These are phyloP conservation scores for Coemansia sp. DNA, from an alignment of 192 early-diverging fungal species.

Conservation along the genomic window DNA sequence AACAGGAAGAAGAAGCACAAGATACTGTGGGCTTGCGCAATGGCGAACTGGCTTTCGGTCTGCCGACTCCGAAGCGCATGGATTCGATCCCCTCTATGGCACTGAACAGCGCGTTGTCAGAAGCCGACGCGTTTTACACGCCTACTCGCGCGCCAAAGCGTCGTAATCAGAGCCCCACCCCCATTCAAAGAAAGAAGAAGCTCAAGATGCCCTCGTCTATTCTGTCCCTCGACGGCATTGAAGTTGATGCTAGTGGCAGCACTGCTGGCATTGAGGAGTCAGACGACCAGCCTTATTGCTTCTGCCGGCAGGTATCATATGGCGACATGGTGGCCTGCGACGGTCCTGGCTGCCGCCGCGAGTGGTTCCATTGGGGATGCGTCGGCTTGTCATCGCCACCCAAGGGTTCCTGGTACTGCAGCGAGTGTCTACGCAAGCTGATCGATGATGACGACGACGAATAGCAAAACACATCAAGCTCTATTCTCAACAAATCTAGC, in stretches of 20 bases:
- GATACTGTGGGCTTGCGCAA: conserved; percentile 31
- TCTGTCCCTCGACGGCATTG: conserved; percentile 44
- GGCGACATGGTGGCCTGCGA: conserved; percentile 62
- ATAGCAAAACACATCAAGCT: background rate
- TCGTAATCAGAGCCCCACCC: conserved; percentile 8
- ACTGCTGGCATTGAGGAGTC: conserved; percentile 49
- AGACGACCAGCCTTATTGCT: conserved; percentile 57
- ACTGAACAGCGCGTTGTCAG: conserved; percentile 16
- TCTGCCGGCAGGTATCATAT: conserved; percentile 56
- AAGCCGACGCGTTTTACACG: conserved; percentile 35
- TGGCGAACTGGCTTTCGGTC: conserved; percentile 33
- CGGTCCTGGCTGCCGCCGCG: conserved; percentile 43
- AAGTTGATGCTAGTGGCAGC: conserved; percentile 18
- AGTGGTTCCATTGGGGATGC: conserved; percentile 63
- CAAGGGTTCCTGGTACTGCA: conserved; percentile 59
- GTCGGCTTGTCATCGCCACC: conserved; percentile 56
- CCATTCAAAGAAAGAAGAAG: conserved; percentile 43
- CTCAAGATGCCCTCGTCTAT: conserved; percentile 38
- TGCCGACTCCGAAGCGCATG: conserved; percentile 37
- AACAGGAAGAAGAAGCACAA: background rate
- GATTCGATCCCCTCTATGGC: conserved; percentile 26
- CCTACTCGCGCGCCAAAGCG: conserved; percentile 43
- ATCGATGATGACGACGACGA: conserved; percentile 38
- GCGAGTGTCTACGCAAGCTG: conserved; percentile 47
- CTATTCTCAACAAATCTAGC: background rate